Percentiles rank a stretch among this genome's conserved stretches.
Conservation (phyloP, 1,284 basidiomycete species). For the Microbotryomycetes sp. region DNA sequence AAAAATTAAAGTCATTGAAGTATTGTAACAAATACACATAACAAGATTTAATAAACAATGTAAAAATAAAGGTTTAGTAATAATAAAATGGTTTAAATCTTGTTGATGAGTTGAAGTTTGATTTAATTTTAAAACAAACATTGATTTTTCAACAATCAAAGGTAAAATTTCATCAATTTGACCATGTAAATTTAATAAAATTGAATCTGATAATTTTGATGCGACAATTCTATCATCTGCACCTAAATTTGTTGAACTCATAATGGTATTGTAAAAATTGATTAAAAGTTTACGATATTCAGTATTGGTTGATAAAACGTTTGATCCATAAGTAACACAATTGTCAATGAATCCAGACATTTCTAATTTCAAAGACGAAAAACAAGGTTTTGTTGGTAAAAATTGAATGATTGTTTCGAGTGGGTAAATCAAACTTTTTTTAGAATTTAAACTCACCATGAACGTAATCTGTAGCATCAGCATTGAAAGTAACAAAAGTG, state of each 20-base stretch:
- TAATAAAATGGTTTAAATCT: constrained; percentile 43
- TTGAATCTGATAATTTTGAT: constrained; percentile 75
- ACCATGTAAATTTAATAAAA: constrained; percentile 71
- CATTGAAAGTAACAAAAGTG: constrained; percentile 78
- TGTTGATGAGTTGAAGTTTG: no score
- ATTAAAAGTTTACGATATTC: constrained; percentile 75
- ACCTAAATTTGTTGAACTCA: constrained; percentile 66
- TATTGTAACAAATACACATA: constrained; percentile 79
- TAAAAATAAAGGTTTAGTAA: constrained; percentile 61
- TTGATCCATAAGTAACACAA: constrained; percentile 76
- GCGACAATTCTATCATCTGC: constrained; percentile 77
- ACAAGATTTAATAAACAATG: constrained; percentile 76
- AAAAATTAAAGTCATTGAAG: constrained; percentile 63
- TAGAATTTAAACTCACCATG: constrained; percentile 52
- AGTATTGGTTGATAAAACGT: constrained; percentile 61
- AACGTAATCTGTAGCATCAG: constrained; percentile 74
- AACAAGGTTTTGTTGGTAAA: constrained; percentile 4
- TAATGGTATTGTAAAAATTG: constrained; percentile 73
- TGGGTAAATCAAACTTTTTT: constrained; percentile 22
- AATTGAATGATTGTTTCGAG: background rate
- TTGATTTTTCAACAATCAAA: constrained; percentile 56
- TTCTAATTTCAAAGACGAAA: constrained; percentile 49
- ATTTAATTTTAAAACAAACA: constrained; percentile 47
- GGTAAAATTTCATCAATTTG: constrained; percentile 66
- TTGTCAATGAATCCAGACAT: constrained; percentile 87